A percentile compares a stretch with the other conserved stretches of the same genome.
Evolutionary conservation across 345 rosid genomes (phyloP).

Genomic region (Syzygium aqueum): DNA sequence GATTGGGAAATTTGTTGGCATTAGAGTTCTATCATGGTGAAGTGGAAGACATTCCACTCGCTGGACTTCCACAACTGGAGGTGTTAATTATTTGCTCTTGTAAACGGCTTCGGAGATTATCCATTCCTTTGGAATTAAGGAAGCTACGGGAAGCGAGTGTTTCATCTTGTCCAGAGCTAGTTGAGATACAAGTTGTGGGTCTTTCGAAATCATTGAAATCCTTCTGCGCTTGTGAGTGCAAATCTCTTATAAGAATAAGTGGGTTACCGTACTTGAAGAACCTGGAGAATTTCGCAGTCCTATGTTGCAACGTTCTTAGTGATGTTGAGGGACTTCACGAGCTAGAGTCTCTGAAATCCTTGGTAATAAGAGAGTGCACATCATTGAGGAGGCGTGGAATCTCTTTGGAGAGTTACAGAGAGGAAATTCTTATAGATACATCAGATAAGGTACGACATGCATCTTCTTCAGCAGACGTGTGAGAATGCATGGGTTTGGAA

Average conservation of each 20-base stretch:
- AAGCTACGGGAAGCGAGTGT: accelerated
- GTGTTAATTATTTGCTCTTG: accelerated
- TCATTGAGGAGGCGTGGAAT: background rate
- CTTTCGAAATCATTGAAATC: too few relatives aligned
- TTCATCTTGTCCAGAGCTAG: too few relatives aligned
- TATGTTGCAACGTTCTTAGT: background rate
- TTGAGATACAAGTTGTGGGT: too few relatives aligned
- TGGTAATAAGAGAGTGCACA: background rate
- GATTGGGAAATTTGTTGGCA: background rate
- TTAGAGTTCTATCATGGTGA: background rate
- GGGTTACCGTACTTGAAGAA: background rate
- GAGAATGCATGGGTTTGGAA: background rate
- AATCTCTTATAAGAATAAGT: too few relatives aligned
- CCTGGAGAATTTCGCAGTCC: background rate
- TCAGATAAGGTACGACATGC: background rate
- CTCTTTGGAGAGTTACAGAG: background rate
- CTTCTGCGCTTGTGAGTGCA: too few relatives aligned
- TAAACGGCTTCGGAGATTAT: background rate
- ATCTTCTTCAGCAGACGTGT: background rate
- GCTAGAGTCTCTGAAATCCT: background rate
- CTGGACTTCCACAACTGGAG: background rate
- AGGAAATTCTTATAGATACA: background rate
- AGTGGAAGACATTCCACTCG: background rate
- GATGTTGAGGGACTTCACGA: background rate
- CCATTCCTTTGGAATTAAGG: background rate